phyloP scores from a whole-genome alignment of 345 rosid genomes.

The Trapa incisa region DNA sequence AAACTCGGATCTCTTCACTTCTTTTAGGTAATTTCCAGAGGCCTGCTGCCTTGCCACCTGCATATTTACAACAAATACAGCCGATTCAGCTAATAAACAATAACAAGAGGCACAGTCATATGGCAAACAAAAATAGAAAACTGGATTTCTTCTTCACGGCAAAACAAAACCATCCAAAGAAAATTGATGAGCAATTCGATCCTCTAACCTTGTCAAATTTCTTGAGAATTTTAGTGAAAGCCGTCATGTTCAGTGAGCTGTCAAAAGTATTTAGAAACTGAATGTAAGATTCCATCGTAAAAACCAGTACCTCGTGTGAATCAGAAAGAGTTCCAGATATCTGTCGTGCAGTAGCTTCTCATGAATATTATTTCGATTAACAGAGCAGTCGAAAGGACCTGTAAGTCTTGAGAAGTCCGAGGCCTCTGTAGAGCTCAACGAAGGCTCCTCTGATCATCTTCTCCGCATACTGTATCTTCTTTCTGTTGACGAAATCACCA shows the following conservation, averaged over 20 bases:
- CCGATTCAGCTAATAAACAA: neutral
- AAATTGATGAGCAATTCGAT: neutral
- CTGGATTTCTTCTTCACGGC: neutral
- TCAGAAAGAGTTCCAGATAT: neutral
- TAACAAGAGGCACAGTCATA: neutral
- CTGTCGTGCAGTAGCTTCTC: neutral
- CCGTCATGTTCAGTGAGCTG: slow-evolving; percentile 91
- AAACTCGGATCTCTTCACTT: slow-evolving; percentile 81
- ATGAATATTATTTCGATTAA: neutral
- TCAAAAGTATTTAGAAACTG: neutral
- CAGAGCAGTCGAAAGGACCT: slow-evolving; percentile 28
- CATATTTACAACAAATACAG: neutral
- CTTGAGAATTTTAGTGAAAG: slow-evolving; percentile 81
- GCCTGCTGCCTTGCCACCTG: slow-evolving; percentile 81
- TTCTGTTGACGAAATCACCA: slow-evolving; percentile 42
- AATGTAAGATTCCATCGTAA: neutral
- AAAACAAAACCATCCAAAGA: neutral
- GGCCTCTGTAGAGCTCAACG: slow-evolving; percentile 86
- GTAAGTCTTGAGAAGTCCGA: slow-evolving; percentile 72
- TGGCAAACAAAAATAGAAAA: neutral
- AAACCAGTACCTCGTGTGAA: neutral
- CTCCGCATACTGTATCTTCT: slow-evolving; percentile 77
- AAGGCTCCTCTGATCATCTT: slow-evolving; percentile 81
- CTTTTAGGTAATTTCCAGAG: slow-evolving; percentile 66
- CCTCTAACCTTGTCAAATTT: slow-evolving; percentile 85